Base-by-base conservation (phyloP, 345 rosid genomes). In the Lepidium africanum region DNA sequence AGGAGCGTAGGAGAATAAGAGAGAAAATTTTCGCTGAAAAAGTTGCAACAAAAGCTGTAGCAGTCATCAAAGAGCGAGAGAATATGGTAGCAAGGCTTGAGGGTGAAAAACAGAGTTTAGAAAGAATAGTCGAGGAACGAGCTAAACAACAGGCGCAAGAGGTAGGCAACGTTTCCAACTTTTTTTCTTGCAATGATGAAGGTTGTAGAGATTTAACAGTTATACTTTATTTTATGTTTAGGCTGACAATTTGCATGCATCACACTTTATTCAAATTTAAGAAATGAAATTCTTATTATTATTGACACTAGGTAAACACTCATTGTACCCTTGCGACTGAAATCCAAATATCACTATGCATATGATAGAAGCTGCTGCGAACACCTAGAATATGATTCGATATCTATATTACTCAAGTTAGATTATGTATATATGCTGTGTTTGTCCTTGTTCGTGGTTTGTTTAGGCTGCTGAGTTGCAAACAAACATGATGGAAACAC, bases 101-200 rank as follows among this genome's bases (percentile, higher is more conserved):
- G 77, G 98, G 98, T 12, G 97, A 93, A 80, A 93, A 93, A 77
- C 88, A 84, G 78, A 88, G 92, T 76, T 74, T 93, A 78, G 98
- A 90, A 89, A 93, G 90, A 75, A 87, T 90, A 79, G 84, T 88
- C 13, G 98, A 90, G 65, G 96, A 88, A 76, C 87, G 85, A 74
- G 96, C 97, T 57, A 93, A 83, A 78, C 98, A 93, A 65, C 97
- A 88, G 75, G 98, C 80, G 45, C 83, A 81, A 80, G 98, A 93
- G 98, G 98, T 93, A 72, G 10, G 10, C 14, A 81, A 65, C 16
- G 45, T 37, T 9, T n/a, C 10, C 4, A 50, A 15, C 2, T 21
- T 40, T 15, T 35, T 67, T 33, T 23, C 45, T 56, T 47, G 14
- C n/a, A 52, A 30, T 42, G 10, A 40, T 50, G 49, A 42, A 9